These are phyloP conservation scores for Neurospora sp. DNA, from an alignment of 2,329 filamentous ascomycete genomes.

Conservation along the genomic window DNA sequence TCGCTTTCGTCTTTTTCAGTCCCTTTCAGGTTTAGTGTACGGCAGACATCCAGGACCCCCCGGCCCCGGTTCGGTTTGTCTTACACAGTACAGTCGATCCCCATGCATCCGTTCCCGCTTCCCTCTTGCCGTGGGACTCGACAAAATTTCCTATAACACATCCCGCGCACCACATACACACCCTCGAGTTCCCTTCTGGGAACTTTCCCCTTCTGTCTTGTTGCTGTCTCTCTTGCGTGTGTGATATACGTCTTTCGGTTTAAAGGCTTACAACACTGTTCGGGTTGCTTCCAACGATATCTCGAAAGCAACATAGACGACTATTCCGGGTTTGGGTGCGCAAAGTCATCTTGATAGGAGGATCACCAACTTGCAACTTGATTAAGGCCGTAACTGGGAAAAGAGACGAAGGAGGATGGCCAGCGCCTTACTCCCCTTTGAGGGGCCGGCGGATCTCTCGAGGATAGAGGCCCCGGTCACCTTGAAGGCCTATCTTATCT, in stretches of 20 bases:
- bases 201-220: not conserved
- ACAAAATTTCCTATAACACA: not conserved
- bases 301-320: not conserved
- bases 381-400: not conserved
- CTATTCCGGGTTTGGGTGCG: not conserved
- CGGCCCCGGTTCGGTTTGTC: not conserved
- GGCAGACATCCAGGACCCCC: not conserved
- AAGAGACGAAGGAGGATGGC: conserved; percentile 16
- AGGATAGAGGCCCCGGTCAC: conserved; percentile 50
- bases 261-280: too few relatives aligned
- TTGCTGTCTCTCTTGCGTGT: not conserved
- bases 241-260: not conserved
- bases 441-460: conserved; percentile 36
- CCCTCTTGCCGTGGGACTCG: not conserved
- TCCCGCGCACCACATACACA: not conserved
- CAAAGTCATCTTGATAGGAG: not conserved
- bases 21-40: not conserved
- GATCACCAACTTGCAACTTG: not conserved
- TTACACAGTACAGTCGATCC: not conserved
- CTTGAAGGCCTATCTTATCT: conserved; percentile 49
- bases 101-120: not conserved
- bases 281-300: not conserved
- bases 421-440: conserved; percentile 17
- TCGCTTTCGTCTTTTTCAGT: not conserved
- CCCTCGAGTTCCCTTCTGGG: not conserved